Base-by-base conservation (phyloP, 495 filamentous ascomycete genomes). In the Podospora pseudoanserina region DNA sequence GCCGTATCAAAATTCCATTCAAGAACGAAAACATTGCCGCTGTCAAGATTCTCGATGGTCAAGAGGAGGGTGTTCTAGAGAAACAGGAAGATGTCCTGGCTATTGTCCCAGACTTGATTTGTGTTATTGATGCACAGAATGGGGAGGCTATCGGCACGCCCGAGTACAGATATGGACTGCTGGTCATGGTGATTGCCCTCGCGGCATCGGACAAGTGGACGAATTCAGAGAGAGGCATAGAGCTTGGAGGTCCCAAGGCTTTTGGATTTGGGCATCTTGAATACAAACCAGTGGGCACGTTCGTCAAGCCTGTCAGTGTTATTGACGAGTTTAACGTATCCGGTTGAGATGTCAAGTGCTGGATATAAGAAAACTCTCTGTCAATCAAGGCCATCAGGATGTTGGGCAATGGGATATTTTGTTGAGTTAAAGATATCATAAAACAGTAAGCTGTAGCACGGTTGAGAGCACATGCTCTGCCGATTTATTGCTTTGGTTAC, bases 11-110 rank as follows among this genome's bases (percentile, higher is more conserved):
- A 61, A 85, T 89, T 53, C 86, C 86, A 0, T 88, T 89, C 76
- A 88, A 88, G 77, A 89, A 89, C 72, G 87, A 90, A 71, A 90
- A 89, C 71, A 86, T 88, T 19, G 79, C 83, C 18, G 86, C 84
- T 5, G 80, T 81, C 58, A 66, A 78, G 77, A 68, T 79, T 60
- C 60, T 74, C 7, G 57, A 57, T 19, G 62, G 58, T 9, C 49
- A 23, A 19, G 62, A 62, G 3, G 18, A 62, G 0, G 39, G 44
- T 0, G 70, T 71, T 26, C 32, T 68, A 3, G 77, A 81, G 64
- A 74, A 68, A 60, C 79, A 79, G 34, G 80, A 83, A 57, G 79
- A 81, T 60, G 76, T 86, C 1, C 61, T 90, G 11, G 86, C 87
- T 0, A 80, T 85, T 2, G 86, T 87, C 16, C 87, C 88, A 0